phyloP scores from a whole-genome alignment of 495 filamentous ascomycete species.

The Trichoderma reesei region DNA sequence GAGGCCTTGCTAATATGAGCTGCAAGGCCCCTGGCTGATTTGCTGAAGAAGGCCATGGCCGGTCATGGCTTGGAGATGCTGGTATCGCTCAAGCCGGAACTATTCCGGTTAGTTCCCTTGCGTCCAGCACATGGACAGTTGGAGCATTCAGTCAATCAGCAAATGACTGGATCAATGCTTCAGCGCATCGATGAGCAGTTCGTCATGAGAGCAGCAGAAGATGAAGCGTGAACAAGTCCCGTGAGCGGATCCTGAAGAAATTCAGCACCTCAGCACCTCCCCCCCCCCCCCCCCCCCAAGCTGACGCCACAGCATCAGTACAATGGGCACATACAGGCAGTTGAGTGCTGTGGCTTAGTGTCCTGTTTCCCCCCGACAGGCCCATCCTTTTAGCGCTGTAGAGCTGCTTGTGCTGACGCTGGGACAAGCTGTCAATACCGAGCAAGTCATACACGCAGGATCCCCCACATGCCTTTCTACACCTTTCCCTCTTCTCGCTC shows the following conservation, averaged over 20 bases:
- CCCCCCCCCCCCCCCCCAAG: no score
- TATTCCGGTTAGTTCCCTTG: no score
- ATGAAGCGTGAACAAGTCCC: background rate
- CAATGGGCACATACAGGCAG: no score
- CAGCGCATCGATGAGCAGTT: slow-evolving; percentile 4
- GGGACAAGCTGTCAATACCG: slow-evolving; percentile 1
- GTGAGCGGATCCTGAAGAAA: background rate
- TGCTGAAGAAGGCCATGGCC: background rate
- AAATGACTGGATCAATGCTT: background rate
- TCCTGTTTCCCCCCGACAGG: no score
- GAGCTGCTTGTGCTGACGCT: background rate
- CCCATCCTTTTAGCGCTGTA: no score
- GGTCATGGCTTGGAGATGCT: background rate
- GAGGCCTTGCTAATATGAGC: slow-evolving; percentile 9
- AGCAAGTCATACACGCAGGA: slow-evolving; percentile 1
- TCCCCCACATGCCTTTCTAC: slow-evolving; percentile 4
- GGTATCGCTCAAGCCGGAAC: no score
- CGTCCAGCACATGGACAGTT: background rate
- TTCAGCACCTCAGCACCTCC: background rate
- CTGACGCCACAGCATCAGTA: background rate
- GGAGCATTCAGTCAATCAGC: no score
- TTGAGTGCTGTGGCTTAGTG: no score
- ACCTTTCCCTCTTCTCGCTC: background rate
- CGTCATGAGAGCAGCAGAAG: background rate
- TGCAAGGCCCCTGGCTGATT: slow-evolving; percentile 12